Conservation (phyloP, 345 rosid species). For the Sonneratia alba region DNA sequence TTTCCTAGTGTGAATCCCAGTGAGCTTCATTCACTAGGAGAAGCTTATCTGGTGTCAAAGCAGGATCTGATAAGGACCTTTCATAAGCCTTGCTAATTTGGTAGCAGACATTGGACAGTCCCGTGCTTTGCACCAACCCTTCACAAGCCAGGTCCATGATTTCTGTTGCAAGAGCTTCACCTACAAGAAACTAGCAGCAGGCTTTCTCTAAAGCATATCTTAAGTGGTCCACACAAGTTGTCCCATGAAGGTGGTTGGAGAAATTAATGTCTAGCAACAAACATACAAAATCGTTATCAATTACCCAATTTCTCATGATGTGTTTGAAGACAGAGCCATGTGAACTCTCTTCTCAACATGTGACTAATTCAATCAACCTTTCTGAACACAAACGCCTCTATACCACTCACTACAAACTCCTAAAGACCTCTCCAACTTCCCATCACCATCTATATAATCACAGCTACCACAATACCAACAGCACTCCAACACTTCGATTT, state of each 20-base stretch:
- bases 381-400: background rate
- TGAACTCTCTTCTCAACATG: constrained; percentile 8
- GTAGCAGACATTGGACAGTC: too few relatives aligned
- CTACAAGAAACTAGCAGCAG: too few relatives aligned
- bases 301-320: background rate
- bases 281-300: background rate
- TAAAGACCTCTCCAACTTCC: background rate
- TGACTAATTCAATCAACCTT: background rate
- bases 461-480: background rate
- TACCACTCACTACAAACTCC: background rate
- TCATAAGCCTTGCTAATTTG: too few relatives aligned
- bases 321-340: constrained; percentile 19
- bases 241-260: background rate
- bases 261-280: background rate
- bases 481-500: background rate
- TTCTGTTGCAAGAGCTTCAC: too few relatives aligned
- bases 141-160: too few relatives aligned
- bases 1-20: too few relatives aligned
- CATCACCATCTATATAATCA: background rate
- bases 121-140: too few relatives aligned
- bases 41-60: too few relatives aligned
- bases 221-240: background rate
- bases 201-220: too few relatives aligned
- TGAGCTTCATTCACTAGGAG: too few relatives aligned
- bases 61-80: too few relatives aligned